Evolutionary conservation across 2,329 filamentous ascomycete species (phyloP).

Genomic region (Pseudogymnoascus sp.): DNA sequence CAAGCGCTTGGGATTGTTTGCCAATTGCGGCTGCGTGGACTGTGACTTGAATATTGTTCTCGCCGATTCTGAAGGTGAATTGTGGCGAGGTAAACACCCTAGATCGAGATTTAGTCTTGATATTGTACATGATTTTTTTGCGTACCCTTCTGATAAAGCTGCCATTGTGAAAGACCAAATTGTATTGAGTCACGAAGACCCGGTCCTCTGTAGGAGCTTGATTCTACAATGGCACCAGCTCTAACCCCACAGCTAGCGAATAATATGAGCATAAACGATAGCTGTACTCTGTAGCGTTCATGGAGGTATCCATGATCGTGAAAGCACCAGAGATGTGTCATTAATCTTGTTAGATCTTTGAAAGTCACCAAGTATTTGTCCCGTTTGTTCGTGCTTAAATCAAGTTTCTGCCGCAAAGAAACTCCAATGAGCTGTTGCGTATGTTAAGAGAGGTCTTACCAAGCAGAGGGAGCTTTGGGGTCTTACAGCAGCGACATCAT

Average conservation of each 20-base stretch:
- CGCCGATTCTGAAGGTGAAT: constrained; percentile 17
- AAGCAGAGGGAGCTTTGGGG: no score
- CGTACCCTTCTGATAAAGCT: background rate
- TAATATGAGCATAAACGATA: background rate
- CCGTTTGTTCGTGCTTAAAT: background rate
- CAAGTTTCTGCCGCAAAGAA: background rate
- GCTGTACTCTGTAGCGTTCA: background rate
- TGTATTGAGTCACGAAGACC: background rate
- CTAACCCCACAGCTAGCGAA: background rate
- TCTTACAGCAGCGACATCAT: no score
- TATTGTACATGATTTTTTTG: background rate
- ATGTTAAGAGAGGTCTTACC: no score
- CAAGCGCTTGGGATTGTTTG: constrained; percentile 17
- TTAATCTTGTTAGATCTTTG: background rate
- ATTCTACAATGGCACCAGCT: constrained; percentile 1
- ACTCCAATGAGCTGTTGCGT: no score
- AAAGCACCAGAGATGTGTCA: background rate
- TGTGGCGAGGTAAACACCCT: constrained; percentile 15
- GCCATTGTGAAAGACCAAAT: background rate
- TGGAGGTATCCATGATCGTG: background rate
- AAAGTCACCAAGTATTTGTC: background rate
- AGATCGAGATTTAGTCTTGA: background rate
- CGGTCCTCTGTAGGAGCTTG: background rate
- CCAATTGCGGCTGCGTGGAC: constrained; percentile 17
- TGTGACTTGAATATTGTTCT: constrained; percentile 13